Percentiles rank a stretch among this genome's conserved stretches.
These are phyloP conservation scores for Trichosporon sp. DNA, from an alignment of 1,284 basidiomycete species.

Conservation along the genomic window DNA sequence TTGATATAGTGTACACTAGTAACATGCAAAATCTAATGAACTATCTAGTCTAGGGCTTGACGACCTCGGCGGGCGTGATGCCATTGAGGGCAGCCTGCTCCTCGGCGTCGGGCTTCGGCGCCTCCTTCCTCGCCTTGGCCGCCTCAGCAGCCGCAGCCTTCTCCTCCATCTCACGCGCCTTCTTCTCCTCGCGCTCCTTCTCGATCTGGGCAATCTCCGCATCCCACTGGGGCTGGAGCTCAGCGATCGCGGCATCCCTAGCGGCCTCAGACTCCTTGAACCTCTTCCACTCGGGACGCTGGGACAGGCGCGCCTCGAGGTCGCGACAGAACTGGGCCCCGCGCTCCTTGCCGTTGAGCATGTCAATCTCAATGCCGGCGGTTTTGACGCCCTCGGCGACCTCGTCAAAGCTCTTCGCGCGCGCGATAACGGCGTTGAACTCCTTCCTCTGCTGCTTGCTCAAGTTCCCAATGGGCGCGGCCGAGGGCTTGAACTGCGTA, in stretches of 20 bases:
- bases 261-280: conserved; percentile 1
- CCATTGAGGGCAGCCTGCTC: conserved; percentile 8
- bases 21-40: conserved; percentile 18
- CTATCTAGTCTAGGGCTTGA: neutral
- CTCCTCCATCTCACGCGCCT: conserved; percentile 5
- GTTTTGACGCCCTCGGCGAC: conserved; percentile 53
- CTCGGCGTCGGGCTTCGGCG: conserved; percentile 8
- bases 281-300: conserved; percentile 25
- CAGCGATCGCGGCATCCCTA: neutral
- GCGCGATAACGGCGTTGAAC: conserved; percentile 63
- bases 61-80: neutral
- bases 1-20: conserved; percentile 18
- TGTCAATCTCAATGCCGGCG: conserved; percentile 57
- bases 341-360: conserved; percentile 27
- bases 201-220: conserved; percentile 3
- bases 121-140: conserved; percentile 2
- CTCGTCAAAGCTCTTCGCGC: conserved; percentile 69
- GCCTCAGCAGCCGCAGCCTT: conserved; percentile 9
- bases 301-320: conserved; percentile 21
- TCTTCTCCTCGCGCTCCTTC: conserved; percentile 14
- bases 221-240: conserved; percentile 2
- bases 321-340: conserved; percentile 30
- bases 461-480: conserved; percentile 60
- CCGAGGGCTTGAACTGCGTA: conserved; percentile 68
- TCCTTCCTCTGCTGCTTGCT: conserved; percentile 66